Base-by-base conservation (phyloP, 441 rosid genomes). In the Euphorbia celastroides region DNA sequence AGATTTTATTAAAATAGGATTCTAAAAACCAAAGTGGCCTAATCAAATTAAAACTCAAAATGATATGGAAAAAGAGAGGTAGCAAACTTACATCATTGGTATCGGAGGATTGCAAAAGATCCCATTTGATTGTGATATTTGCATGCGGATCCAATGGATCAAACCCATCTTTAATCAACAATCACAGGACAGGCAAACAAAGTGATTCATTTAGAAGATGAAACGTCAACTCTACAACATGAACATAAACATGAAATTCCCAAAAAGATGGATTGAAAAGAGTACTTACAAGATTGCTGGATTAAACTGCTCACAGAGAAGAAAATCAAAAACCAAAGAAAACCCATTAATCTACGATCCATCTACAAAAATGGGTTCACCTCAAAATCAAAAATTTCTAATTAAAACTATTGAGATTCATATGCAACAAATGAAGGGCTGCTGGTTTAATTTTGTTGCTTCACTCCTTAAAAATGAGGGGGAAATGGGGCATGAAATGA, bases 141-240 rank as follows among this genome's bases (percentile, higher is more conserved):
- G 84, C 96, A 23, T 66, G 36, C n/a, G 98, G 93, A 86, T 92
- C 98, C 80, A 89, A 54, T 5, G 94, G 83, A 81, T 92, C 98
- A 79, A 72, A 89, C 42, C 86, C 93, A 84, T 80, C 98, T 92
- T 83, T 79, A 83, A 62, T 61, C 65, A 64, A 46, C 12, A 44
- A 44, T 44, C 16, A n/a, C 17, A 44, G 16, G 16, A 44, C 57
- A 34, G 6, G 59, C 58, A 48, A 20, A 7, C 23, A 12, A 23
- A 42, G 20, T 44, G 13, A 44, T 44, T 44, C 50, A 19, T 25
- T 3, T 0, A 64, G 14, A 11, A 30, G 32, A 3, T 7, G 0
- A 20, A 1, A 14, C 70, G 57, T 59, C 66, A 73, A 31, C 42
- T 38, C 8, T 69, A 0, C 19, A 17, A 11, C 42, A 20, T 16